Base-by-base conservation (phyloP, 2,329 filamentous ascomycete species). In the Sphaerulina vaccinii region DNA sequence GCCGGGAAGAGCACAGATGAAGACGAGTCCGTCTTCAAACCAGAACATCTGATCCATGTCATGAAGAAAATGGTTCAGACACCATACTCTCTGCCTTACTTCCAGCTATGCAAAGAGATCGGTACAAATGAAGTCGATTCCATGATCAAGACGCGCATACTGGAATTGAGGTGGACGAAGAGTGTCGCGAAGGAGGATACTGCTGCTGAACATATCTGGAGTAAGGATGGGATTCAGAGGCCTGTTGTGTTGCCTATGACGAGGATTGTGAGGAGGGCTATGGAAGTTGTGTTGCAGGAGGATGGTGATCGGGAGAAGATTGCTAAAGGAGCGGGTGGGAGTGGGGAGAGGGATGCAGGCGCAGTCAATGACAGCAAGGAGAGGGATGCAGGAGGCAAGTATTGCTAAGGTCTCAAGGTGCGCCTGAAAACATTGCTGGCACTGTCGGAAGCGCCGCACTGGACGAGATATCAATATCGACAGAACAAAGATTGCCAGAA, bases 101-200 rank as follows among this genome's bases (percentile, higher is more conserved):
- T 58, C 21, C 48, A 56, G 23, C 45, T 58, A 5, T 58, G 56
- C 41, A 33, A 48, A 10, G 56, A 58, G 15, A 52, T 58, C 44
- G 56, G 56, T 19, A 58, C 54, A 4, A 45, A 43, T 8, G 50
- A 56, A 41, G 51, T 54, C 1, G 54, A 58, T 21, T 51, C 51
- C 10, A 58, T 58, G 54, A 54, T 58, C 24, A 56, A 58, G 41
- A 55, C 56, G 21, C 47, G 56, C 33, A 55, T 58, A 3, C 41
- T 58, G 15, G 56, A 58, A n/a, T 32, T 58, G 36, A 39, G 56
- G 13, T 58, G 56, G 56, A 58, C 54, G 13, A 54, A 43, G 33
- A 56, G 53, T 11, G 43, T 58, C 2, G 45, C 50, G 10, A 41
- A 42, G 5, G 56, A 58, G n/a, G 53, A 56, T 13, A 42, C 22